These are phyloP conservation scores for Neurospora sp. DNA, from an alignment of 495 filamentous ascomycete species.

Conservation along the genomic window DNA sequence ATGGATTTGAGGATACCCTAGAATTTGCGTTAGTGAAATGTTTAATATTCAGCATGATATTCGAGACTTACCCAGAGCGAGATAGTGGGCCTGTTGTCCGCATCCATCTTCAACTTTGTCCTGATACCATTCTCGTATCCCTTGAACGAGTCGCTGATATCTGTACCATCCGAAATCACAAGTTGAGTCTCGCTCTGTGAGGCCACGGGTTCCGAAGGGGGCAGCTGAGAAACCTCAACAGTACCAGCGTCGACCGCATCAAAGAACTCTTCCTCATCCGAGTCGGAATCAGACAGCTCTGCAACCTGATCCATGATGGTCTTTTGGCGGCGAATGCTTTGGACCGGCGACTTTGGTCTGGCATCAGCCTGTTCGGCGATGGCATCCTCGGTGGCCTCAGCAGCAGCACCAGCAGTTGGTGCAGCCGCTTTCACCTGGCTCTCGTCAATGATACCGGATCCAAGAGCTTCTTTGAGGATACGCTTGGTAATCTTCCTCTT, in stretches of 20 bases:
- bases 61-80: slow-evolving; percentile 73
- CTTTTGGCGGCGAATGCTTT: slow-evolving; percentile 38
- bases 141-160: slow-evolving; percentile 68
- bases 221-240: slow-evolving; percentile 58
- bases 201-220: slow-evolving; percentile 36
- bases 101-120: slow-evolving; percentile 73
- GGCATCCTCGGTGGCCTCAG: slow-evolving; percentile 22
- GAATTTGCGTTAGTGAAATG: slow-evolving; percentile 14
- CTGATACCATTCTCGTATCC: slow-evolving; percentile 87
- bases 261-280: slow-evolving; percentile 90
- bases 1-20: slow-evolving; percentile 96
- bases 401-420: slow-evolving; percentile 21
- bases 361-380: slow-evolving; percentile 20
- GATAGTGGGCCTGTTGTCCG: slow-evolving; percentile 86
- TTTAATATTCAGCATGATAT: not conserved
- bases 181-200: slow-evolving; percentile 29
- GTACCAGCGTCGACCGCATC: slow-evolving; percentile 92
- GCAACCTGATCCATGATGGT: slow-evolving; percentile 52
- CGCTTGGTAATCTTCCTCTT: slow-evolving; percentile 85
- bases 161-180: slow-evolving; percentile 35
- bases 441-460: slow-evolving; percentile 40
- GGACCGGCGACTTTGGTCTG: slow-evolving; percentile 34
- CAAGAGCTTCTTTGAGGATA: slow-evolving; percentile 78
- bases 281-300: slow-evolving; percentile 65
- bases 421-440: slow-evolving; percentile 30